A percentile compares a stretch with the other conserved stretches of the same genome.
Conservation (phyloP, 75 land plant species). For the Chamaecyparis obtusa region DNA sequence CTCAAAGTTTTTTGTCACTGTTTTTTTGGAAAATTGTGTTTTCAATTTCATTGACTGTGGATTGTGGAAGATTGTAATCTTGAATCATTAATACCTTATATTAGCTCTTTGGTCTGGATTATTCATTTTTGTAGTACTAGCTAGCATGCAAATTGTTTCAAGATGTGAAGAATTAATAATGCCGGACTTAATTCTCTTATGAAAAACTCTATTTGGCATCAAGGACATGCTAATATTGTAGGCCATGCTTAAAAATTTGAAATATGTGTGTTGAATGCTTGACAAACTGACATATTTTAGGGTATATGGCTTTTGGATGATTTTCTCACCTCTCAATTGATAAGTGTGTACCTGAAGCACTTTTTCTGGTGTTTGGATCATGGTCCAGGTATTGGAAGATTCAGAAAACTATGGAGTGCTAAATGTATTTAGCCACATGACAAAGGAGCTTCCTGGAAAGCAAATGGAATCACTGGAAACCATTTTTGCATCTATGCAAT, state of each 20-base stretch:
- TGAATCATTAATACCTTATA: not conserved
- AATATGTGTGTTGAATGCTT: not conserved
- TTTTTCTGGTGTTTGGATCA: not conserved
- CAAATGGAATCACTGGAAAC: slow-evolving; percentile 60
- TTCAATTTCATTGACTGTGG: not conserved
- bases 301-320: not conserved
- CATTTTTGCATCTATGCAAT: slow-evolving; percentile 42
- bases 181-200: not conserved
- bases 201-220: not conserved
- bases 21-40: no score
- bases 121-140: no score
- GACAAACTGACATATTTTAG: not conserved
- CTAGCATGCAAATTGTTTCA: not conserved
- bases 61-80: not conserved
- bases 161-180: not conserved
- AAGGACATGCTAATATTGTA: not conserved
- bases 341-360: not conserved
- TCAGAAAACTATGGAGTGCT: slow-evolving; percentile 57
- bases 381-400: slow-evolving; percentile 40
- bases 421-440: slow-evolving; percentile 26
- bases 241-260: not conserved
- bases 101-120: not conserved
- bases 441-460: slow-evolving; percentile 37
- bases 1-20: not conserved
- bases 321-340: slow-evolving; percentile 6